These are phyloP conservation scores for Xylaria longipes DNA, from an alignment of 495 filamentous ascomycete species.

Conservation along the genomic window DNA sequence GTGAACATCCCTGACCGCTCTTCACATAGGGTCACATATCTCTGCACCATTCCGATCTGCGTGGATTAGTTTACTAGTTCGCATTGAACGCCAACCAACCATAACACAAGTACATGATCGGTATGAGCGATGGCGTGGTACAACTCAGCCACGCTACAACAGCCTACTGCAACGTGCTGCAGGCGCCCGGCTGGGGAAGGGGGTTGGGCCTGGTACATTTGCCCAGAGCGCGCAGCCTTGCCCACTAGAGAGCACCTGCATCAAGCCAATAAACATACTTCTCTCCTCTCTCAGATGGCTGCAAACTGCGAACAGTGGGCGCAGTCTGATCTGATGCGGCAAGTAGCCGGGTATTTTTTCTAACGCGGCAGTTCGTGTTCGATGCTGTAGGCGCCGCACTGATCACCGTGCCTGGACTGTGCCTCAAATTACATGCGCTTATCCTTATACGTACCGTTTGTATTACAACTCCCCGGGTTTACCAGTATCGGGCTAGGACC, in stretches of 20 bases:
- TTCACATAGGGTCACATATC: conserved; percentile 3
- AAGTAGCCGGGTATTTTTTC: neutral
- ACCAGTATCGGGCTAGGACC: neutral
- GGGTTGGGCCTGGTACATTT: neutral
- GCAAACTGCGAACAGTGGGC: neutral
- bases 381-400: neutral
- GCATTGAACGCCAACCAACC: neutral
- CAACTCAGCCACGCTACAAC: neutral
- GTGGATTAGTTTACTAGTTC: neutral
- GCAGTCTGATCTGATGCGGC: conserved; percentile 4
- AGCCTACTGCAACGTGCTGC: conserved; percentile 8
- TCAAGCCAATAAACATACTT: neutral
- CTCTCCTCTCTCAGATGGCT: neutral
- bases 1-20: neutral
- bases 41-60: conserved; percentile 20
- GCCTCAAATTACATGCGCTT: neutral
- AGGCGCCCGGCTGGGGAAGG: neutral
- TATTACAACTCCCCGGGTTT: neutral
- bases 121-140: neutral
- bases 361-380: conserved; percentile 6
- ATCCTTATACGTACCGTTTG: neutral
- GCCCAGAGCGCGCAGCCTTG: neutral
- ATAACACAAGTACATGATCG: neutral
- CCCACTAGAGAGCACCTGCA: neutral
- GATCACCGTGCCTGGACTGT: neutral